These are phyloP conservation scores for Aspergillus sergii DNA, from an alignment of 2,329 filamentous ascomycete species.

Conservation along the genomic window DNA sequence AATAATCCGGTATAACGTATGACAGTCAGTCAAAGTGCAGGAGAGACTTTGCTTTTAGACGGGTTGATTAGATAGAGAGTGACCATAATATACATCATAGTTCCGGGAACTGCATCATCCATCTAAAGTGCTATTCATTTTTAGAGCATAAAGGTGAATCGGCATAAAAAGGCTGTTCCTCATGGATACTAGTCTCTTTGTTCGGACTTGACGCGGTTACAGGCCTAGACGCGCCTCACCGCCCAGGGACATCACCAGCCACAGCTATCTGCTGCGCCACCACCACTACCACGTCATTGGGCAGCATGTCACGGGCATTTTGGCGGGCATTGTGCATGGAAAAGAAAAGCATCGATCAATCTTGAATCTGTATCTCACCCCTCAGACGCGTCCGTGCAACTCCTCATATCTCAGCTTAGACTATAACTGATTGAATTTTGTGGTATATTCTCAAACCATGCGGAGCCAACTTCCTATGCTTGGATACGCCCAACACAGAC, in stretches of 20 bases:
- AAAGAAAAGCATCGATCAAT: slow-evolving; percentile 4
- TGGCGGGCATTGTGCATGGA: slow-evolving; percentile 5
- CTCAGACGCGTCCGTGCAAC: neutral
- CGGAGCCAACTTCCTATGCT: slow-evolving; percentile 14
- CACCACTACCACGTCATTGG: slow-evolving; percentile 38
- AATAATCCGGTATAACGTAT: neutral
- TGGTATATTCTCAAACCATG: slow-evolving; percentile 15
- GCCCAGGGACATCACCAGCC: slow-evolving; percentile 22
- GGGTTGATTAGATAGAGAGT: slow-evolving; percentile 1
- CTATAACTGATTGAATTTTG: neutral
- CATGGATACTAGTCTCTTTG: neutral
- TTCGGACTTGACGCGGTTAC: neutral
- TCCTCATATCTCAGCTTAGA: neutral
- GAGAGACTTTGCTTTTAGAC: neutral
- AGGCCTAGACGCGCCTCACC: slow-evolving; percentile 20
- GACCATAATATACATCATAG: slow-evolving; percentile 1
- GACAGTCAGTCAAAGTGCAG: neutral
- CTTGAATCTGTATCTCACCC: neutral
- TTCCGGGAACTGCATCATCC: neutral
- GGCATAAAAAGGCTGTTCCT: neutral
- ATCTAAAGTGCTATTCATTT: neutral
- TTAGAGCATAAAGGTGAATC: neutral
- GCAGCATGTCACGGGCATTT: slow-evolving; percentile 20
- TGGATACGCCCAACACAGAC: slow-evolving; percentile 17
- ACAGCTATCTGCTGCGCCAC: slow-evolving; percentile 23